Evolutionary conservation across 2,329 filamentous ascomycete genomes (phyloP).

Genomic region (Diplodia seriata): DNA sequence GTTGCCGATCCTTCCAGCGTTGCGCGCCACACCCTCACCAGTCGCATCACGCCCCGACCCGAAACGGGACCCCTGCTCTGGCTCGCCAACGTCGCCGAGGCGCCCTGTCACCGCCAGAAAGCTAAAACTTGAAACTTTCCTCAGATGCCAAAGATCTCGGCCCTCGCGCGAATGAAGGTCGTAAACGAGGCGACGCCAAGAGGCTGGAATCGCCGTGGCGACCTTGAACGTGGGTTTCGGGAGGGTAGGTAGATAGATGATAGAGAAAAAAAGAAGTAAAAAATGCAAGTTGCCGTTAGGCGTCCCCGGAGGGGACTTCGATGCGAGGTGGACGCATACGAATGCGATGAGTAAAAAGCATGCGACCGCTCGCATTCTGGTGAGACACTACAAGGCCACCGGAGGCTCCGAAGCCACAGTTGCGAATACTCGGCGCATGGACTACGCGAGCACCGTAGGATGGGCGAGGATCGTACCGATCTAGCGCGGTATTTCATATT

Average conservation of each 20-base stretch:
- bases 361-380: constrained; percentile 12
- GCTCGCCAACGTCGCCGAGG: constrained; percentile 17
- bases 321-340: neutral
- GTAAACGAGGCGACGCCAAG: neutral
- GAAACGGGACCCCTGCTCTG: constrained; percentile 5
- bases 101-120: constrained; percentile 15
- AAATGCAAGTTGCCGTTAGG: constrained; percentile 14
- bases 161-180: neutral
- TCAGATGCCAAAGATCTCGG: constrained; percentile 20
- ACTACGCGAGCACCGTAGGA: neutral
- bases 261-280: constrained; percentile 7
- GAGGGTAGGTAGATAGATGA: neutral
- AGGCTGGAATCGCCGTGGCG: neutral
- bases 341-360: constrained; percentile 4
- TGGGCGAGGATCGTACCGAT: neutral
- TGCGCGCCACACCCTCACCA: constrained; percentile 14
- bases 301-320: constrained; percentile 2
- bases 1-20: constrained; percentile 24
- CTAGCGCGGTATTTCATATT: constrained; percentile 66
- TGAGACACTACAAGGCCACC: constrained; percentile 17
- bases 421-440: constrained; percentile 15
- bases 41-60: constrained; percentile 13
- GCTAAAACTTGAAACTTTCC: constrained; percentile 26
- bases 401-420: constrained; percentile 14
- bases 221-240: neutral